phyloP scores from a whole-genome alignment of 176 grass and related monocot genomes.

The Oropetium thomaeum region DNA sequence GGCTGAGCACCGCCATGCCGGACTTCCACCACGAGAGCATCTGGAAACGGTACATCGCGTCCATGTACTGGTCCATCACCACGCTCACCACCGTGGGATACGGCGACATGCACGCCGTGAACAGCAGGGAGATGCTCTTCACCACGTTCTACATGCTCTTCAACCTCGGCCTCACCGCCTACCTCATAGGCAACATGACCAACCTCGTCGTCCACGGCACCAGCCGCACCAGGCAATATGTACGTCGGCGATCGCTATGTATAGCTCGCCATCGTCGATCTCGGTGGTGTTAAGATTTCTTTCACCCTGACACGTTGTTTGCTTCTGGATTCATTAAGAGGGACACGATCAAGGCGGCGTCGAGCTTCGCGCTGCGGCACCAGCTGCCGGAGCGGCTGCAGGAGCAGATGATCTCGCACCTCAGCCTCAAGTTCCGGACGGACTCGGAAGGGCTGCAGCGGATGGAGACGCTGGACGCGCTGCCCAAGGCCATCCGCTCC shows the following conservation, averaged over 20 bases:
- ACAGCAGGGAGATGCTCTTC: slow-evolving; percentile 84
- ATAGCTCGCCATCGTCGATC: background rate
- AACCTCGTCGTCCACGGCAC: slow-evolving; percentile 89
- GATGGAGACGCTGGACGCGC: slow-evolving; percentile 59
- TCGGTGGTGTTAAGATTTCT: background rate
- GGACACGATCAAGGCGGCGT: slow-evolving; percentile 69
- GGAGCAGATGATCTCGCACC: slow-evolving; percentile 85
- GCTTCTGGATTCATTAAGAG: slow-evolving; percentile 23
- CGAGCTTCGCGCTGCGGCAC: slow-evolving; percentile 64
- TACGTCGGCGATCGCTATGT: background rate
- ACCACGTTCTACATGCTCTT: slow-evolving; percentile 83
- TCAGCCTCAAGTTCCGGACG: slow-evolving; percentile 85
- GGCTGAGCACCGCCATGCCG: slow-evolving; percentile 68
- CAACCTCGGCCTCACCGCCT: slow-evolving; percentile 87
- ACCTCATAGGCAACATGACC: slow-evolving; percentile 99
- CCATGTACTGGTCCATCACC: slow-evolving; percentile 93
- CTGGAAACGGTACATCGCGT: slow-evolving; percentile 53
- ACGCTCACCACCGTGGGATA: slow-evolving; percentile 80
- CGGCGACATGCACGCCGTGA: slow-evolving; percentile 87
- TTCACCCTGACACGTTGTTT: background rate
- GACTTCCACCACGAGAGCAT: slow-evolving; percentile 50
- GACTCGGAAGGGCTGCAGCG: slow-evolving; percentile 80
- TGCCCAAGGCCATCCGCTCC: slow-evolving; percentile 83
- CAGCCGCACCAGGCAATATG: slow-evolving; percentile 70
- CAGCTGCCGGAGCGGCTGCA: slow-evolving; percentile 56